Conservation (phyloP, 2,329 filamentous ascomycete genomes). For the Rhynchosporium graminicola region DNA sequence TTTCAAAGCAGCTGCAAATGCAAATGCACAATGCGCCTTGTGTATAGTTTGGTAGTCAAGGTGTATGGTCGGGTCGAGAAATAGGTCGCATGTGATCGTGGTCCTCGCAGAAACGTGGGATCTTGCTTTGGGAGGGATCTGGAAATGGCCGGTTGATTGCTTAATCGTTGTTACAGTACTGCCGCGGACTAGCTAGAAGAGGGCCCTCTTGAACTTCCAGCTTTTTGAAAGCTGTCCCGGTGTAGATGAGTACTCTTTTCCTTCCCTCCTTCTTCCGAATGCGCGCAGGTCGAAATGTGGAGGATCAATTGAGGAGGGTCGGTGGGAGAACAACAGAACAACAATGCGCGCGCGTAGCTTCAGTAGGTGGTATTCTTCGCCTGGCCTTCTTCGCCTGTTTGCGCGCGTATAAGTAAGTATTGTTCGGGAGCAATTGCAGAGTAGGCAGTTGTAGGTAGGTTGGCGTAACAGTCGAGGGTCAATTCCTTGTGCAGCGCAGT, state of each 20-base stretch:
- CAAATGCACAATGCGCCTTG: conserved; percentile 35
- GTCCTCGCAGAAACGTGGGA: conserved; percentile 18
- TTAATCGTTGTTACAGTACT: conserved; percentile 7
- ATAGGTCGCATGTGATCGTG: conserved; percentile 20
- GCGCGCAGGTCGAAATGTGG: not conserved
- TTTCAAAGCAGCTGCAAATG: conserved; percentile 26
- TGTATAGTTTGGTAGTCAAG: conserved; percentile 15
- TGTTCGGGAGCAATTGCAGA: not conserved
- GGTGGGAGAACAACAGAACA: conserved; percentile 14
- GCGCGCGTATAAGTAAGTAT: not conserved
- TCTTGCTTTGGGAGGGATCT: conserved; percentile 6
- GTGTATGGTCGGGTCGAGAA: conserved; percentile 11
- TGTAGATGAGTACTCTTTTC: not conserved
- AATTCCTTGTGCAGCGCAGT: conserved; percentile 6
- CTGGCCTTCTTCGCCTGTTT: not conserved
- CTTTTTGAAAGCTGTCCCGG: not conserved
- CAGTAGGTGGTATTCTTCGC: not conserved
- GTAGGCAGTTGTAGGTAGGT: not conserved
- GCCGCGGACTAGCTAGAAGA: not conserved
- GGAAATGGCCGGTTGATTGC: conserved; percentile 7
- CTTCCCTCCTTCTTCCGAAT: conserved; percentile 1
- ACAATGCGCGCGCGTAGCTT: conserved; percentile 15
- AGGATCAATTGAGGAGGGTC: conserved; percentile 21
- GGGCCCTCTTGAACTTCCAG: not conserved
- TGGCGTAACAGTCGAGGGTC: conserved; percentile 6